Conservation (phyloP, 2,329 filamentous ascomycete species). For the Trichophaea hybrida region DNA sequence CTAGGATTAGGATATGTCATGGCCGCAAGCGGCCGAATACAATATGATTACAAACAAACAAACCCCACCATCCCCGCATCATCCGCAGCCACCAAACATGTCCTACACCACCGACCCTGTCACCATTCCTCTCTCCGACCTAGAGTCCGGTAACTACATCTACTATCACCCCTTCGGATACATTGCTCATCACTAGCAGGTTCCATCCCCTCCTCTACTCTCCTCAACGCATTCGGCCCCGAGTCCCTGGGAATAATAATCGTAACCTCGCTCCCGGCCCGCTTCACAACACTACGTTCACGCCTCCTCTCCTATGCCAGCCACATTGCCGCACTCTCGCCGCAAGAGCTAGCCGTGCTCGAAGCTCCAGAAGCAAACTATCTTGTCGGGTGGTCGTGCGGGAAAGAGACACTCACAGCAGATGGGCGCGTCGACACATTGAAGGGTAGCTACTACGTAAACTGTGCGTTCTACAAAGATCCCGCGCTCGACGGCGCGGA, state of each 20-base stretch:
- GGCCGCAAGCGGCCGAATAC: no score
- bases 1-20: no score
- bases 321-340: conserved; percentile 68
- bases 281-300: conserved; percentile 57
- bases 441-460: conserved; percentile 74
- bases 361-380: conserved; percentile 39
- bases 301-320: conserved; percentile 73
- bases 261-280: conserved; percentile 66
- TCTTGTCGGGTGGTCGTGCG: conserved; percentile 46
- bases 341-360: conserved; percentile 48
- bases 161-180: neutral
- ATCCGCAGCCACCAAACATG: no score
- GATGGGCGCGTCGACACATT: conserved; percentile 58
- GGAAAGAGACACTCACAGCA: conserved; percentile 66
- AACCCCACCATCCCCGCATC: no score
- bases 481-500: conserved; percentile 45
- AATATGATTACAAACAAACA: no score
- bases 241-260: conserved; percentile 82
- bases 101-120: neutral
- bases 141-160: neutral
- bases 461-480: conserved; percentile 64
- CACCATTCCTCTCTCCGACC: neutral
- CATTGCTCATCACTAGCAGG: conserved; percentile 34
- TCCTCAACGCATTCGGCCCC: conserved; percentile 75
- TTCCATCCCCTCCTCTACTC: conserved; percentile 50